These are phyloP conservation scores for Pleurotus platypus DNA, from an alignment of 768 basidiomycete genomes.

Conservation along the genomic window DNA sequence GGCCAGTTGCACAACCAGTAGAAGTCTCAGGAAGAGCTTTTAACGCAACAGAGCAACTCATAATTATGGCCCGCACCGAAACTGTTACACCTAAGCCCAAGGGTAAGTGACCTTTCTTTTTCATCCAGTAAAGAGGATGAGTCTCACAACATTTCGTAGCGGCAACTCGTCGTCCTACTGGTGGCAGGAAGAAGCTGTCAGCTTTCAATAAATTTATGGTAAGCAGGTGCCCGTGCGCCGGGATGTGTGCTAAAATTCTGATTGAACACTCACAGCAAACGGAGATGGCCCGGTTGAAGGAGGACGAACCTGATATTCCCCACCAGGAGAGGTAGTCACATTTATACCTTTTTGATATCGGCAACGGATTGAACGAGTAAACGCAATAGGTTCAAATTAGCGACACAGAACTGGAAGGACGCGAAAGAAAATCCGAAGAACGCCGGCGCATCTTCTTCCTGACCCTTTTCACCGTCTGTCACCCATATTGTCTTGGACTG, in stretches of 20 bases:
- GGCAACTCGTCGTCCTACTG: constrained; percentile 46
- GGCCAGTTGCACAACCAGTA: too few relatives aligned
- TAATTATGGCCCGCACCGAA: constrained; percentile 28
- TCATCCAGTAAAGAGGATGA: constrained; percentile 14
- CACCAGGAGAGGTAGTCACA: constrained; percentile 67
- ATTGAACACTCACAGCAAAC: constrained; percentile 44
- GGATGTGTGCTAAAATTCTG: not conserved
- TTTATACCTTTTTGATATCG: not conserved
- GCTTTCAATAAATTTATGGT: constrained; percentile 78
- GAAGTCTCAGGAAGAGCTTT: too few relatives aligned
- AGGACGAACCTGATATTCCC: constrained; percentile 63
- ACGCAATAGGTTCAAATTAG: constrained; percentile 58
- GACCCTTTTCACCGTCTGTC: too few relatives aligned
- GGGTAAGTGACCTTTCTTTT: constrained; percentile 33
- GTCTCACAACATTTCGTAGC: constrained; percentile 25
- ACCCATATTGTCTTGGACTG: not conserved
- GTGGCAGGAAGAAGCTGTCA: constrained; percentile 58
- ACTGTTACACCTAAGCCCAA: constrained; percentile 48
- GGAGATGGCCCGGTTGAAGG: constrained; percentile 78
- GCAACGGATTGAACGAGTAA: not conserved
- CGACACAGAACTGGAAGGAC: constrained; percentile 76
- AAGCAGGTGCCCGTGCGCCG: constrained; percentile 6
- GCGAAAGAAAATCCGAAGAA: constrained; percentile 64
- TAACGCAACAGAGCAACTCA: constrained; percentile 24
- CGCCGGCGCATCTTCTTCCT: constrained; percentile 15